Evolutionary conservation across 805 yeast genomes (phyloP).

Genomic region (Vanderwaltozyma yarrowii): DNA sequence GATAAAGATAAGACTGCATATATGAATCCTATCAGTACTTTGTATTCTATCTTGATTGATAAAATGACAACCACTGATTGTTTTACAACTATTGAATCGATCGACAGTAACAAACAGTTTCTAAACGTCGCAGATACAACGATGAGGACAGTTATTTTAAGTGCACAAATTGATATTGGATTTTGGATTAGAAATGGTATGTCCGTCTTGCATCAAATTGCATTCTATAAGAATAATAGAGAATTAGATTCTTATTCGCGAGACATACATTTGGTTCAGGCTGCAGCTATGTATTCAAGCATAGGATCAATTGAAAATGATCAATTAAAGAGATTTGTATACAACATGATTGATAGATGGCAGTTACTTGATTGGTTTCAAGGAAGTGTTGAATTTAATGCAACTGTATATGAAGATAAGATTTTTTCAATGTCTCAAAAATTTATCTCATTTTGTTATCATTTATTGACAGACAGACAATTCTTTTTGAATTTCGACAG

Average conservation of each 20-base stretch:
- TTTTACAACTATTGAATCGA: slow-evolving; percentile 10
- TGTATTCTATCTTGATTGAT: slow-evolving; percentile 36
- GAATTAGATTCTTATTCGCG: slow-evolving; percentile 50
- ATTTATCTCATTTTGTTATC: slow-evolving; percentile 59
- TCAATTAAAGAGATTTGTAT: slow-evolving; percentile 24
- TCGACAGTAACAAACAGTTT: slow-evolving; percentile 26
- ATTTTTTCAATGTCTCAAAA: slow-evolving; percentile 66
- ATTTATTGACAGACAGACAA: slow-evolving; percentile 58
- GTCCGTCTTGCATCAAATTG: slow-evolving; percentile 40
- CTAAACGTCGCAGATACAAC: slow-evolving; percentile 45
- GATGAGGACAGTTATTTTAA: slow-evolving; percentile 48
- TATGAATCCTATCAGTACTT: slow-evolving; percentile 48
- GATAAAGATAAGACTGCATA: slow-evolving; percentile 45
- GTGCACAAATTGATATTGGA: slow-evolving; percentile 51
- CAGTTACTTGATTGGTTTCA: slow-evolving; percentile 43
- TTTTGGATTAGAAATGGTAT: slow-evolving; percentile 71
- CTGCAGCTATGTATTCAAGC: slow-evolving; percentile 28
- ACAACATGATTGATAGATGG: slow-evolving; percentile 48
- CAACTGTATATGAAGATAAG: slow-evolving; percentile 40
- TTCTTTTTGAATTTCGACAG: slow-evolving; percentile 39
- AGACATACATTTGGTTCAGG: slow-evolving; percentile 67
- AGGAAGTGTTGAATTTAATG: slow-evolving; percentile 25
- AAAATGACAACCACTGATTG: slow-evolving; percentile 19
- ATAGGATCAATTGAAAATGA: background rate
- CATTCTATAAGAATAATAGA: slow-evolving; percentile 38